Evolutionary conservation across 2,329 filamentous ascomycete species (phyloP), one percentile per base, ranked within the genome.

Genomic region (Alternaria arborescens): DNA sequence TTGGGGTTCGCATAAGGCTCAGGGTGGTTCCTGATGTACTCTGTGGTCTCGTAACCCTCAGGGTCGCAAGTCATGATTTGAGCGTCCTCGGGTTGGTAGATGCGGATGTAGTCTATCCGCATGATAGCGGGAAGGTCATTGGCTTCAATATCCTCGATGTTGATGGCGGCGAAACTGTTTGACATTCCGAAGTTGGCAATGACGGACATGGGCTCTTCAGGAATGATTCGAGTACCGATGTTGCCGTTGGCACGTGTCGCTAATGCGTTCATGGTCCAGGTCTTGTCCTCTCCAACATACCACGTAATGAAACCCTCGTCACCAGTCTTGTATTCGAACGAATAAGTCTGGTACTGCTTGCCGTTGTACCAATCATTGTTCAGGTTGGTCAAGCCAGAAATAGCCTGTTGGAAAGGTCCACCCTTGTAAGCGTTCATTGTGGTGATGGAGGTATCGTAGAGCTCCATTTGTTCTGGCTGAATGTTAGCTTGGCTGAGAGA

Each of bases 151-250:
- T 84, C 86, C 1, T 82, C 83, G 59, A 87, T 76, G 69, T 91
- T 87, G 62, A 91, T 79, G 5, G 81, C 75, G 0, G 89, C 86
- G 75, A 91, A 91, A 76, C 85, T 86, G 69, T 83, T 83, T 5
- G 87, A 88, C 86, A 92, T 90, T 69, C 89, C 90, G 69, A 91
- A 86, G 71, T 92, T 92, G 79, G 88, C 83, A 67, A 91, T 82
- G 18, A 91, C 78, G 2, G 87, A 74, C 87, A 92, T 84, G 2
- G 90, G 90, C 71, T 92, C 89, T 66, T 87, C 80, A 0, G 89
- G 88, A 52, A 91, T 86, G 20, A 85, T 77, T 65, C 89, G 82
- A 67, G 89, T 86, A 7, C 88, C 89, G 58, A 92, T 79, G 71
- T 92, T 92, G 58, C 89, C 90, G 63, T 91, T 91, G 1, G 88